Base-by-base conservation (phyloP, 2,329 filamentous ascomycete species). In the Aspergillus ruber region DNA sequence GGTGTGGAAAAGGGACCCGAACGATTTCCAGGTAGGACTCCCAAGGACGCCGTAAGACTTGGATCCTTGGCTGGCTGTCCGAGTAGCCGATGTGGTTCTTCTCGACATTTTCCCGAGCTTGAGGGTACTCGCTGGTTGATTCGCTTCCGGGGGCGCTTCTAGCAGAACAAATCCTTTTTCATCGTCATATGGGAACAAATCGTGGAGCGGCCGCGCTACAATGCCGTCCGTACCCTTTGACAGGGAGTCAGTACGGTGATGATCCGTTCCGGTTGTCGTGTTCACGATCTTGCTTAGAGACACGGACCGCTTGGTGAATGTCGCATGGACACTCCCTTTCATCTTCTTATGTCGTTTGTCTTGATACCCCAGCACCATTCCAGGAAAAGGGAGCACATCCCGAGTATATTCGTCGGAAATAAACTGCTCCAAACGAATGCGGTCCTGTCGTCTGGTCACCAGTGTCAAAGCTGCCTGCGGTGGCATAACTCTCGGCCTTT, bases 361-460 rank as follows among this genome's bases (percentile, higher is more conserved):
- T 71, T 72, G 82, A 66, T 64, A 81, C 66, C 71, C 83, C 66
- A 68, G 75, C 27, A 79, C 80, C 80, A 95, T 90, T 1, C 89
- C 89, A 13, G 90, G 89, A 61, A 86, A 93, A 1, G 90, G 89
- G 38, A 96, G 70, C 15, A 82, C 68, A 47, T 94, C 86, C 44
- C 84, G 83, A 12, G 86, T 94, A 85, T 90, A 96, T 1, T 95
- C 82, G 54, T 95, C 88, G 13, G 80, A 74, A 18, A 96, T 72
- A 15, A 84, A 69, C 36, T 77, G 75, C 64, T 96, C 91, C 2
- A 97, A 73, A 9, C 87, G 82, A 20, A 86, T 81, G 36, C 91
- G 79, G 56, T 95, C 89, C 41, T 80, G 80, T 47, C 88, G 79
- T 43, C 85, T 75, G 6, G 90, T 88, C 6, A 86, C 80, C 23